Evolutionary conservation across 495 filamentous ascomycete species (phyloP).

Genomic region (Aspergillus homomorphus): DNA sequence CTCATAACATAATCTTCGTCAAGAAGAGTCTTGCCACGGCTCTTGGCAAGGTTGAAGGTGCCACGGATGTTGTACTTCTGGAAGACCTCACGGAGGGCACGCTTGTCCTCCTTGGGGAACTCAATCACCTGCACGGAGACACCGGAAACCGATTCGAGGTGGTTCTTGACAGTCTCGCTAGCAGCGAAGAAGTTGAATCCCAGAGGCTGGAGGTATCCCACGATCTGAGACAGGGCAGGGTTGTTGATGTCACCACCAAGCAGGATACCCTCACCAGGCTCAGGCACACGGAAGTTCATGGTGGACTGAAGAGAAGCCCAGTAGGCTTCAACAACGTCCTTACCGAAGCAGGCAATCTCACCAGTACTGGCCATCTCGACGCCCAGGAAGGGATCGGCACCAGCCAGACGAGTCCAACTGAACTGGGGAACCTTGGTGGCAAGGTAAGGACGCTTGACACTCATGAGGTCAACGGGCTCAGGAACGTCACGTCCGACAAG

Average conservation of each 20-base stretch:
- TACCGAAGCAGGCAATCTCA: constrained; percentile 98
- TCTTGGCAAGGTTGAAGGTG: constrained; percentile 90
- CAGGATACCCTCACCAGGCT: constrained; percentile 89
- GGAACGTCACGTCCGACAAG: constrained; percentile 85
- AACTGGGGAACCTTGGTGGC: constrained; percentile 98
- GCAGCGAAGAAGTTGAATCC: constrained; percentile 93
- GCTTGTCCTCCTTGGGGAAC: constrained; percentile 95
- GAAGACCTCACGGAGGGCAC: constrained; percentile 91
- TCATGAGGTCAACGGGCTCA: constrained; percentile 85
- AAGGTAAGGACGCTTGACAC: constrained; percentile 79
- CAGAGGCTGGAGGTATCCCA: constrained; percentile 80
- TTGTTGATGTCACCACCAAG: constrained; percentile 78
- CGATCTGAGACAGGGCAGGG: constrained; percentile 67
- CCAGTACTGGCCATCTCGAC: constrained; percentile 97
- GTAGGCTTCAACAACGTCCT: constrained; percentile 92
- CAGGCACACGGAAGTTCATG: constrained; percentile 97
- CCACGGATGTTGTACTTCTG: constrained; percentile 94
- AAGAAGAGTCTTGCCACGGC: constrained; percentile 74
- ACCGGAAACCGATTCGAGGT: constrained; percentile 67
- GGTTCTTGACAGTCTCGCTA: constrained; percentile 71
- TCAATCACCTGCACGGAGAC: constrained; percentile 86
- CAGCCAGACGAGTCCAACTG: constrained; percentile 97
- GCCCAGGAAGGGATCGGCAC: constrained; percentile 94
- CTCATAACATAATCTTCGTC: constrained; percentile 99
- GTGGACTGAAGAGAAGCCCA: constrained; percentile 94